phyloP scores from a whole-genome alignment of 2,329 filamentous ascomycete genomes.

The Chaetomiaceae sp. region DNA sequence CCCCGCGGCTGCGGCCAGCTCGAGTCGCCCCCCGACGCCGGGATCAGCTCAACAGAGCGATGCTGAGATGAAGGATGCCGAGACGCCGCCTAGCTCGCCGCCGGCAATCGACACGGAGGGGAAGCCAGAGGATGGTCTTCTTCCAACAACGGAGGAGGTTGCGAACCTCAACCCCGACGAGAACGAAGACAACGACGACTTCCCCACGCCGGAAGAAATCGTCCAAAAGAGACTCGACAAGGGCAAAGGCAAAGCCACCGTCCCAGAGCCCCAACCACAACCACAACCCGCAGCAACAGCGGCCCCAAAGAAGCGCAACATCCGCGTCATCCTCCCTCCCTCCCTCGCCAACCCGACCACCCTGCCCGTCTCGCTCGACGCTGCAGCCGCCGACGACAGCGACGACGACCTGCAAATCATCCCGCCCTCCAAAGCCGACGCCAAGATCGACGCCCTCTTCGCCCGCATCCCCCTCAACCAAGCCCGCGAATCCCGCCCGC shows the following conservation, averaged over 20 bases:
- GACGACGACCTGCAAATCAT: constrained; percentile 63
- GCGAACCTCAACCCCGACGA: constrained; percentile 10
- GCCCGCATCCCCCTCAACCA: constrained; percentile 61
- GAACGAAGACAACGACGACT: constrained; percentile 30
- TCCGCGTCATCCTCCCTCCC: constrained; percentile 45
- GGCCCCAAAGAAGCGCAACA: constrained; percentile 38
- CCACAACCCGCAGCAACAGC: constrained; percentile 24
- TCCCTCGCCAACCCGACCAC: constrained; percentile 35
- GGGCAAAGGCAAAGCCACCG: constrained; percentile 55
- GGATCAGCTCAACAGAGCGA: constrained; percentile 43
- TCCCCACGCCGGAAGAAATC: constrained; percentile 37
- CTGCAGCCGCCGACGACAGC: constrained; percentile 34
- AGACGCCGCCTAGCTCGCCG: constrained; percentile 71
- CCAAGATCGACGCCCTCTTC: constrained; percentile 60
- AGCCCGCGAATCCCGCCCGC: constrained; percentile 56
- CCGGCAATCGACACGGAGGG: constrained; percentile 32
- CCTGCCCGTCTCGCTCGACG: constrained; percentile 29
- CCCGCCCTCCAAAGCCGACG: constrained; percentile 43
- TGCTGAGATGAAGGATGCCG: constrained; percentile 45
- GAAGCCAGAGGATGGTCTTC: constrained; percentile 14
- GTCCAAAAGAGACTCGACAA: constrained; percentile 44
- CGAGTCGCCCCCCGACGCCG: constrained; percentile 50
- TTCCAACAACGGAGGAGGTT: constrained; percentile 15
- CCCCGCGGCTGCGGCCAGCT: constrained; percentile 42
- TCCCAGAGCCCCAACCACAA: constrained; percentile 22